Percentiles rank a stretch among this genome's conserved stretches.
phyloP scores from a whole-genome alignment of 768 basidiomycete species.

The Epithele typhae region DNA sequence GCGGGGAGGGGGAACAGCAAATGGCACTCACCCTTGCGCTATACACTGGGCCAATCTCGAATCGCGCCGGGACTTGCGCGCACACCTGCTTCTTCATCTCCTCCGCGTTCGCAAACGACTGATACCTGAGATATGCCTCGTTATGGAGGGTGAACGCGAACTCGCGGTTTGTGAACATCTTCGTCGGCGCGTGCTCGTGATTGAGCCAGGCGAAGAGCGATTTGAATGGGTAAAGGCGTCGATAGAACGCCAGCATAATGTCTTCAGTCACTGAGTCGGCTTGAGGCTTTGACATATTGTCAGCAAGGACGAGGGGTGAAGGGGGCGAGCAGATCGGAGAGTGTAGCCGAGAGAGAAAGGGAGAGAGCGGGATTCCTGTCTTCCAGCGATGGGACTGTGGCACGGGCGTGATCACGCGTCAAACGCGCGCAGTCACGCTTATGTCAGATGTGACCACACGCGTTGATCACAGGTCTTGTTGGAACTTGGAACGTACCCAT shows the following conservation, averaged over 20 bases:
- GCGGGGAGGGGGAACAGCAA: neutral
- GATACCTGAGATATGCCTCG: conserved; percentile 92
- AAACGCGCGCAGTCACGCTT: too few species aligned
- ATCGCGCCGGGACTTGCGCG: conserved; percentile 82
- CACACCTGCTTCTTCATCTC: conserved; percentile 92
- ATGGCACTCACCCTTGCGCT: conserved; percentile 65
- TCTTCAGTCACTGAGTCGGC: conserved; percentile 41
- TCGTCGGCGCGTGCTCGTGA: conserved; percentile 76
- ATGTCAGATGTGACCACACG: too few species aligned
- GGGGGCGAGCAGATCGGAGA: too few species aligned
- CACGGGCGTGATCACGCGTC: too few species aligned
- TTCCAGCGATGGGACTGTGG: too few species aligned
- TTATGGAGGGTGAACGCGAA: conserved; percentile 91
- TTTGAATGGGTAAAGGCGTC: conserved; percentile 90
- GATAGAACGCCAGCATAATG: conserved; percentile 78
- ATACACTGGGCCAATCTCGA: conserved; percentile 96
- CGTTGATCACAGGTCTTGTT: too few species aligned
- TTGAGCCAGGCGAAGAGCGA: conserved; percentile 94
- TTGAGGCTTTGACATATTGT: too few species aligned
- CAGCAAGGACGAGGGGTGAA: too few species aligned
- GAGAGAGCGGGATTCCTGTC: too few species aligned
- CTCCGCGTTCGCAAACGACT: conserved; percentile 80
- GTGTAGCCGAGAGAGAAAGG: too few species aligned
- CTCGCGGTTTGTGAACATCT: conserved; percentile 89
- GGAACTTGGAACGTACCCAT: too few species aligned